Conservation (phyloP, 352 stramenopile genomes). For the Globisporangium rhizosaccharum region DNA sequence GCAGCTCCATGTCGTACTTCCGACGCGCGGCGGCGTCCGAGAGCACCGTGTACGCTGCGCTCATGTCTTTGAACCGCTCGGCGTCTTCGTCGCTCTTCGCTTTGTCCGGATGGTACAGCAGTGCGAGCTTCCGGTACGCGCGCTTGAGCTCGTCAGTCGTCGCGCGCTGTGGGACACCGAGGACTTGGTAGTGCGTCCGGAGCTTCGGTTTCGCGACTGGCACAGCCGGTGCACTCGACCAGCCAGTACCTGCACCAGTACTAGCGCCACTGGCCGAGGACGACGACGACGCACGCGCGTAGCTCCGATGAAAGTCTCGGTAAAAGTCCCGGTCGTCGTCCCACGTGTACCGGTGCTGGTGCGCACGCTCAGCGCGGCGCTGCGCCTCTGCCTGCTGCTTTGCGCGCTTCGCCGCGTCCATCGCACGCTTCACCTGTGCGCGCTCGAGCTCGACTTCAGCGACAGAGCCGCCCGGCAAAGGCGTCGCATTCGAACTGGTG, state of each 20-base stretch:
- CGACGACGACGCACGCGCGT: slow-evolving; percentile 4
- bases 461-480: slow-evolving; percentile 6
- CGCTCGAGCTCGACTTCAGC: slow-evolving; percentile 43
- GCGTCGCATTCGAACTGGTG: background rate
- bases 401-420: slow-evolving; percentile 41
- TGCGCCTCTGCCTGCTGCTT: slow-evolving; percentile 32
- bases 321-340: slow-evolving; percentile 47
- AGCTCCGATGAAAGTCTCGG: slow-evolving; percentile 36
- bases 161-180: slow-evolving; percentile 51
- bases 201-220: slow-evolving; percentile 15
- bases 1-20: slow-evolving; percentile 73
- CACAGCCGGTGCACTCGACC: background rate
- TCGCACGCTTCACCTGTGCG: slow-evolving; percentile 35
- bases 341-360: slow-evolving; percentile 34
- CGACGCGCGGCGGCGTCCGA: slow-evolving; percentile 47
- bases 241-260: background rate
- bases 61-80: slow-evolving; percentile 86
- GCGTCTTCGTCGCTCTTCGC: slow-evolving; percentile 49
- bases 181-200: slow-evolving; percentile 77
- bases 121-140: slow-evolving; percentile 85
- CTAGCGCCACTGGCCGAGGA: background rate
- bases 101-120: slow-evolving; percentile 86
- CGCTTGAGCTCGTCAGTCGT: slow-evolving; percentile 82
- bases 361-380: slow-evolving; percentile 35
- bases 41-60: slow-evolving; percentile 76